Conservation (phyloP, 176 grass and related monocot species). For the Olyra latifolia region DNA sequence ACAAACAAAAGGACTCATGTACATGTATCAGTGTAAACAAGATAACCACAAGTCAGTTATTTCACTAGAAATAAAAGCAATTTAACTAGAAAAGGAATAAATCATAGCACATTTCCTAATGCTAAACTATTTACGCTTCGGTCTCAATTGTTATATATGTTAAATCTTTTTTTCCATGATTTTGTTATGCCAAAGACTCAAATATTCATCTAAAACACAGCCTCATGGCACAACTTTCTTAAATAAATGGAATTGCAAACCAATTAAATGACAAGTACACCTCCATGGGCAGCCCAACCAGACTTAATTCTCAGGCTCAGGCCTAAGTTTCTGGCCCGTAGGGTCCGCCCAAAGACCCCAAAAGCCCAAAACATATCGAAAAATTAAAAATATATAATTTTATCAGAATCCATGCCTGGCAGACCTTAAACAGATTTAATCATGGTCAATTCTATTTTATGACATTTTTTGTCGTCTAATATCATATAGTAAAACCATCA, state of each 20-base stretch:
- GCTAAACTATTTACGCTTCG: background rate
- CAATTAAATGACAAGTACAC: background rate
- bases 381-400: background rate
- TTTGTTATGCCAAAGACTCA: background rate
- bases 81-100: background rate
- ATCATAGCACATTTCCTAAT: background rate
- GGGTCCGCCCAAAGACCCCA: background rate
- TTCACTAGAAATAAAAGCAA: background rate
- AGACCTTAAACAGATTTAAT: background rate
- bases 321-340: background rate
- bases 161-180: conserved; percentile 14
- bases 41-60: background rate
- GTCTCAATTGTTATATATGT: background rate
- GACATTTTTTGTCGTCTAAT: background rate
- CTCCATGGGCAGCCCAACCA: background rate
- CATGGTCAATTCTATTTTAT: background rate
- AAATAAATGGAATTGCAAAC: background rate
- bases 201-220: background rate
- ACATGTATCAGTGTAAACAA: background rate
- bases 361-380: background rate
- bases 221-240: background rate
- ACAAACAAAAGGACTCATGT: background rate
- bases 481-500: background rate
- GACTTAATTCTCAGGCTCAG: background rate
- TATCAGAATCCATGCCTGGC: background rate